These are phyloP conservation scores for Mycena citricolor DNA, from an alignment of 1,284 basidiomycete genomes.

Conservation along the genomic window DNA sequence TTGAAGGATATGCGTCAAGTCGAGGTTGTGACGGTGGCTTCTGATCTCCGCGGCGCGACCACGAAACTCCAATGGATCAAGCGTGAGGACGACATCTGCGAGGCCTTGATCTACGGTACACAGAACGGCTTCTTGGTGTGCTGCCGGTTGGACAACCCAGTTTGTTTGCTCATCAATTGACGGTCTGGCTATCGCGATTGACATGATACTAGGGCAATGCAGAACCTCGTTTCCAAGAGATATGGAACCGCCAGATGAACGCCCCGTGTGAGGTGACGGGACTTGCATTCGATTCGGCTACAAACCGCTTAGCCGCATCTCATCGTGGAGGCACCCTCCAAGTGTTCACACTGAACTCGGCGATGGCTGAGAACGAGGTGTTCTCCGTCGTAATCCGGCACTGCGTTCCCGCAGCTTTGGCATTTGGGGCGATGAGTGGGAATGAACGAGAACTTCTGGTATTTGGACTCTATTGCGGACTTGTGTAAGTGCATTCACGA, in stretches of 20 bases:
- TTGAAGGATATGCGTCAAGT: no score
- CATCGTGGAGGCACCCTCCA: slow-evolving; percentile 9
- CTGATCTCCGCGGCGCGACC: slow-evolving; percentile 4
- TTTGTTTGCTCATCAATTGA: no score
- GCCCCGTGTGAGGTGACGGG: slow-evolving; percentile 5
- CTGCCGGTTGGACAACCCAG: no score
- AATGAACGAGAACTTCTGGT: slow-evolving; percentile 11
- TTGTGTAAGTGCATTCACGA: slow-evolving; percentile 15
- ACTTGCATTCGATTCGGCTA: slow-evolving; percentile 3
- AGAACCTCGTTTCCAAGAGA: slow-evolving; percentile 12
- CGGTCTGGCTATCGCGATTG: no score
- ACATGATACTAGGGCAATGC: no score
- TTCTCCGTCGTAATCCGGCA: slow-evolving; percentile 15
- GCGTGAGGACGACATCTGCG: slow-evolving; percentile 2
- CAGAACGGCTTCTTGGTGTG: neutral
- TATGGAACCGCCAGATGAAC: neutral
- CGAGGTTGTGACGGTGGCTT: no score
- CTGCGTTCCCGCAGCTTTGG: slow-evolving; percentile 15
- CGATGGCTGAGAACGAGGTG: neutral
- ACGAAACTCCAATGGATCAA: slow-evolving; percentile 1
- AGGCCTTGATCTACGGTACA: slow-evolving; percentile 4
- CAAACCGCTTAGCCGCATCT: slow-evolving; percentile 7
- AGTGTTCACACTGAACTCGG: slow-evolving; percentile 8
- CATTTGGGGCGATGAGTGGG: slow-evolving; percentile 12
- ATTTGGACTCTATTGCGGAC: slow-evolving; percentile 17